Evolutionary conservation across 192 early-diverging fungal species (phyloP), one percentile per base, ranked within the genome.

Genomic region (Entomortierella chlamydospora): DNA sequence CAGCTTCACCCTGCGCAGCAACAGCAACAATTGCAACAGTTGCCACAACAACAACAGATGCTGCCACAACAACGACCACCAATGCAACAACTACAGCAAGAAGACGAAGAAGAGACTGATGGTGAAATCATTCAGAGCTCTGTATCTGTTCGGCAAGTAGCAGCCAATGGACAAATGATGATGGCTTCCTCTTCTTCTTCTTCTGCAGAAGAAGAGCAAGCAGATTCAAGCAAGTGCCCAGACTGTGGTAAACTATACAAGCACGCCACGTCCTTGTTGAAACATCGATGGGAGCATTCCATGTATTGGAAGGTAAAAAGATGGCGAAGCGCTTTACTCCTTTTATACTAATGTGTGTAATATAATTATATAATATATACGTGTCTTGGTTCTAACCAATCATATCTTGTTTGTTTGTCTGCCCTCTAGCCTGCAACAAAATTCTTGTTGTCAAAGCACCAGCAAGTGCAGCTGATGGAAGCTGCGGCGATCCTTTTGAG

Each of bases 221-320:
- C 33, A 4, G 68, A 61, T 39, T 57, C 51, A 0, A 52, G 56
- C 33, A 79, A 83, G 54, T 92, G 91, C 55, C 72, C 80, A 18
- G 83, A 83, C 25, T 92, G 91, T 76, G 89, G 88, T 29, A 92
- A 92, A 63, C 51, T 66, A 0, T 92, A 91, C 81, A 92, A 92
- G 52, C 88, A 90, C 64, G 79, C 85, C 10, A 89, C 87, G 57
- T 91, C 88, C 67, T 72, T 92, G 18, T 57, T 72, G 61, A 92
- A 91, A 73, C 91, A 92, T 81, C 83, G 83, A 30, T 91, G 90
- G 91, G 90, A 92, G 62, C 91, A 92, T 57, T 90, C 90, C 10
- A 84, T 83, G 33, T 82, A 86, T 57, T 92, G 91, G 91, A 86
- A 85, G 52, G 76, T 90, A 56, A 82, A n/a, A 23, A n/a, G 8